phyloP scores from a whole-genome alignment of 768 basidiomycete genomes.

The Suillus variegatus region DNA sequence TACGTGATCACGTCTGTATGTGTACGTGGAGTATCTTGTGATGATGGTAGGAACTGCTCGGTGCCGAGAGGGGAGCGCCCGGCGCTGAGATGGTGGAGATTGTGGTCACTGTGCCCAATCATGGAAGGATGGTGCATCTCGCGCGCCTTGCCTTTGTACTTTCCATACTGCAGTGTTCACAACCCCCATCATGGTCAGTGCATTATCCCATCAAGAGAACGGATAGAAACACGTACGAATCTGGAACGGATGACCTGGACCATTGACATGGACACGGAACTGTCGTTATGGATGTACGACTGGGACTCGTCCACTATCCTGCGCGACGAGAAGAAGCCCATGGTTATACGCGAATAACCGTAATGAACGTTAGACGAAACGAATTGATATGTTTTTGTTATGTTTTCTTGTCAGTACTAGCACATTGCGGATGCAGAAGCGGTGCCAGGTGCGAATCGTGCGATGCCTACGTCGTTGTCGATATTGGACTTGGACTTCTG shows the following conservation, averaged over 20 bases:
- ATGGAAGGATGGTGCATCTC: slow-evolving; percentile 38
- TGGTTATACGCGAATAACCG: slow-evolving; percentile 6
- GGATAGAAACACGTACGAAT: slow-evolving; percentile 45
- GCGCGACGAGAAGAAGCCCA: slow-evolving; percentile 36
- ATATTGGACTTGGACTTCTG: slow-evolving; percentile 22
- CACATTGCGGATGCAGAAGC: slow-evolving; percentile 14
- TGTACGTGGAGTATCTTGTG: slow-evolving; percentile 26
- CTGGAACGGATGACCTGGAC: slow-evolving; percentile 60
- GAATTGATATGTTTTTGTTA: slow-evolving; percentile 7
- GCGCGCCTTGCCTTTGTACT: slow-evolving; percentile 58
- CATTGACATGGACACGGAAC: slow-evolving; percentile 40
- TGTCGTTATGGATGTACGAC: slow-evolving; percentile 31
- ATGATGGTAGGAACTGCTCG: slow-evolving; percentile 14
- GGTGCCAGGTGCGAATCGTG: slow-evolving; percentile 32
- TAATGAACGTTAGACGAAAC: slow-evolving; percentile 7
- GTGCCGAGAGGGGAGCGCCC: slow-evolving; percentile 30
- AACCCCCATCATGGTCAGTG: slow-evolving; percentile 12
- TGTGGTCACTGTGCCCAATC: neutral
- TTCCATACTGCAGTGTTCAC: slow-evolving; percentile 46
- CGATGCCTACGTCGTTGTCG: neutral
- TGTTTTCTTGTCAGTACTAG: slow-evolving; percentile 9
- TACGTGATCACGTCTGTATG: slow-evolving; percentile 59
- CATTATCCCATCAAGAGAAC: slow-evolving; percentile 1
- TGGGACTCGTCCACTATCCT: slow-evolving; percentile 18
- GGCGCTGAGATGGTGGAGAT: slow-evolving; percentile 34